Evolutionary conservation across 1,284 basidiomycete species (phyloP).

Genomic region (Bondarzewia mesenterica): DNA sequence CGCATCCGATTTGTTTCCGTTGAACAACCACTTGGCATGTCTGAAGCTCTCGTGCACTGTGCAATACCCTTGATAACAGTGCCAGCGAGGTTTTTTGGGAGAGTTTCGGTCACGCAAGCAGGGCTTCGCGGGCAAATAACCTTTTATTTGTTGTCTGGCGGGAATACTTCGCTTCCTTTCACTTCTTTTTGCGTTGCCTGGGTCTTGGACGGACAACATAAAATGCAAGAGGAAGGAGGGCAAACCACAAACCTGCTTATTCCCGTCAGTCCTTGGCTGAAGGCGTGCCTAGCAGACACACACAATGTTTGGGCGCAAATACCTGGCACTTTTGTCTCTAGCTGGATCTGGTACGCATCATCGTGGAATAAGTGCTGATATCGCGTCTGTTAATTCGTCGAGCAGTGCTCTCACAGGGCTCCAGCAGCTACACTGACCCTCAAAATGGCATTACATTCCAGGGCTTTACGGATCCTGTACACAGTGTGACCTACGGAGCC

Average conservation of each 20-base stretch:
- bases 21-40: background rate
- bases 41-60: background rate
- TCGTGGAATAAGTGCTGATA: background rate
- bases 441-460: slow-evolving; percentile 49
- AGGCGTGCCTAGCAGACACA: background rate
- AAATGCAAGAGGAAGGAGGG: background rate
- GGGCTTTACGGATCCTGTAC: slow-evolving; percentile 40
- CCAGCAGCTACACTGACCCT: slow-evolving; percentile 34
- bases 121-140: background rate
- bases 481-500: slow-evolving; percentile 43
- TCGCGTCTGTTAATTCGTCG: background rate
- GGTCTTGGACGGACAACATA: background rate
- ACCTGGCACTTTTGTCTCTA: slow-evolving; percentile 1
- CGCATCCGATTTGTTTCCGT: slow-evolving; percentile 6
- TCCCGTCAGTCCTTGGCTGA: background rate
- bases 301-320: background rate
- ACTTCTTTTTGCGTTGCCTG: slow-evolving; percentile 1
- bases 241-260: background rate
- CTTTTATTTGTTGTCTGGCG: background rate
- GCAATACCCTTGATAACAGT: background rate
- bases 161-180: slow-evolving; percentile 5
- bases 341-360: slow-evolving; percentile 1
- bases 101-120: no score
- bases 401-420: slow-evolving; percentile 33
- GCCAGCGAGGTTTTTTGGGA: background rate